Percentiles rank a stretch among this genome's conserved stretches.
Evolutionary conservation across 2,329 filamentous ascomycete genomes (phyloP).

Genomic region (Tolypocladium tropicale): DNA sequence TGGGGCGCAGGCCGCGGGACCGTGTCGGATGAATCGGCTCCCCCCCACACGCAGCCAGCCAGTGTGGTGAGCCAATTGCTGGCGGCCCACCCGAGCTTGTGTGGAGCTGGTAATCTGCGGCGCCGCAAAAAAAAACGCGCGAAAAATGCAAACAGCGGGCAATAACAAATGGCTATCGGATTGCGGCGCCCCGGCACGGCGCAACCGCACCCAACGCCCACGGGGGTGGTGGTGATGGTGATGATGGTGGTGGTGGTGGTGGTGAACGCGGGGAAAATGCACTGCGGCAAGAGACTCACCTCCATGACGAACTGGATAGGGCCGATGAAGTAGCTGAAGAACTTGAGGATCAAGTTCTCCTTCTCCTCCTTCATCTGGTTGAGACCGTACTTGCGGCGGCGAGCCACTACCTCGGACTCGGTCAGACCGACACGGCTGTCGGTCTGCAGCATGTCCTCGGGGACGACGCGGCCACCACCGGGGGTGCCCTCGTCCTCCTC

Average conservation of each 20-base stretch:
- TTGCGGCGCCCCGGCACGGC: neutral
- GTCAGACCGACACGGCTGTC: slow-evolving; percentile 64
- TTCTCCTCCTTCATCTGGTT: slow-evolving; percentile 92
- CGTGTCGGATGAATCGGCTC: slow-evolving; percentile 13
- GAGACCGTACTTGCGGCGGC: slow-evolving; percentile 64
- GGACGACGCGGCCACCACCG: slow-evolving; percentile 50
- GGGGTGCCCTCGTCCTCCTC: slow-evolving; percentile 37
- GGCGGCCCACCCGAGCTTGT: slow-evolving; percentile 17
- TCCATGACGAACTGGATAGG: slow-evolving; percentile 95
- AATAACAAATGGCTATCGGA: slow-evolving; percentile 3
- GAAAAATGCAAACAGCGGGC: slow-evolving; percentile 7
- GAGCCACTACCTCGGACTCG: slow-evolving; percentile 52
- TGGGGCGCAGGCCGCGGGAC: slow-evolving; percentile 3
- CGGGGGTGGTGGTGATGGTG: neutral
- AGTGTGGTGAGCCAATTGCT: slow-evolving; percentile 16
- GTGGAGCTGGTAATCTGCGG: slow-evolving; percentile 23
- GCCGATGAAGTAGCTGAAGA: slow-evolving; percentile 72
- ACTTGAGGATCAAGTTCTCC: slow-evolving; percentile 76
- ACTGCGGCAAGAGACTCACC: slow-evolving; percentile 35
- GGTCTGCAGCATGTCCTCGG: slow-evolving; percentile 70
- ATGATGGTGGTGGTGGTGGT: neutral
- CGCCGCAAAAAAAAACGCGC: slow-evolving; percentile 10
- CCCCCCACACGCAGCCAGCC: slow-evolving; percentile 12
- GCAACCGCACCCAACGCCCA: neutral
- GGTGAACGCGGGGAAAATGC: neutral